Base-by-base conservation (phyloP, 1,284 basidiomycete species). In the Cryptococcus sp. region DNA sequence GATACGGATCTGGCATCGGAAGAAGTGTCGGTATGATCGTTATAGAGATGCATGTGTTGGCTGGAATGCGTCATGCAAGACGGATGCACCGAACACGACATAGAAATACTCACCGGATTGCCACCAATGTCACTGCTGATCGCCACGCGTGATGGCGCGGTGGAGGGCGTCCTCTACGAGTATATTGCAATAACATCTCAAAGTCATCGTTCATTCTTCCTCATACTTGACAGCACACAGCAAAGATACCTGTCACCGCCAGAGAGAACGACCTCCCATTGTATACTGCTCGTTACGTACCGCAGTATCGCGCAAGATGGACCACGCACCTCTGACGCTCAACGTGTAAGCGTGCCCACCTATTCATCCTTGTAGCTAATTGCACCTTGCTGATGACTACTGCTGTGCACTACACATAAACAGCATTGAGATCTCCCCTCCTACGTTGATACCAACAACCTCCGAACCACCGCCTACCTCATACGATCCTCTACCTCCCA, bases 281-380 rank as follows among this genome's bases (percentile, higher is more conserved):
- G 42, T 13, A 19, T 8, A 22, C 22, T 11, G 5, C n/a, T 45
- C 42, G 42, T 6, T 7, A 13, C 6, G n/a, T 10, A 45, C 42
- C 2, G 15, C n/a, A 19, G 42, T 22, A n/a, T n/a, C 15, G 5
- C 22, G 23, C 54, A 64, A 20, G n/a, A 69, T 67, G 70, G 70
- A 67, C 4, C 40, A 51, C 16, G 63, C 67, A 17, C 70, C 68
- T 10, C 56, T 72, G 19, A 62, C 65, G 13, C 57, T 72, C 23
- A 61, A 60, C 7, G 60, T 70, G 70, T 72, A 53, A 60, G 66
- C 39, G n/a, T 22, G 8, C 50, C 25, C 25, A 25, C 25, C 25
- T 25, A 6, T 11, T 42, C 38, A 20, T n/a, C 16, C 17, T 45
- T 17, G 8, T 27, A 17, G 44, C 35, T 41, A 25, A 20, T 1